Percentiles rank a stretch among this genome's conserved stretches.
Conservation (phyloP, 2,329 filamentous ascomycete genomes). For the Colletotrichum endophyticum region DNA sequence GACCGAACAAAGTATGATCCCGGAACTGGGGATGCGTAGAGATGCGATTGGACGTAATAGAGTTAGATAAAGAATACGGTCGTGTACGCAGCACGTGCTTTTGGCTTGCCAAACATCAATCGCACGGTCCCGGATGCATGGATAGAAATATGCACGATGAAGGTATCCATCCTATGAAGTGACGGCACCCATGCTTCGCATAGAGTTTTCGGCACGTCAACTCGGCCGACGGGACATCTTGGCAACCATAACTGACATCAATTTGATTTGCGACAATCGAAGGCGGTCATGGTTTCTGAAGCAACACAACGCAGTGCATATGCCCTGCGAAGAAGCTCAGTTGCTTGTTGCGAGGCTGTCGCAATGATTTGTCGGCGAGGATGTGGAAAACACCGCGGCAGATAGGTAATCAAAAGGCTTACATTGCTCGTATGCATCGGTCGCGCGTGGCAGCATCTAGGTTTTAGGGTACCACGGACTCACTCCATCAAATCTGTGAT, state of each 20-base stretch:
- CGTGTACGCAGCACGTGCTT: background rate
- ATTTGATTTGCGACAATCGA: background rate
- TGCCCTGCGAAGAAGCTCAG: background rate
- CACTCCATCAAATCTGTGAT: background rate
- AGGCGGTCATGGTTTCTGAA: background rate
- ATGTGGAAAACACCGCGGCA: background rate
- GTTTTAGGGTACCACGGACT: fast-evolving
- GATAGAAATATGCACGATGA: background rate
- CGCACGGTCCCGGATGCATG: background rate
- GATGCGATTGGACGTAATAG: background rate
- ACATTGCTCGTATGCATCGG: background rate
- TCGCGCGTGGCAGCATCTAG: background rate
- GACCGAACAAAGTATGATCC: background rate
- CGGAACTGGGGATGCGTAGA: background rate
- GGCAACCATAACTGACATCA: background rate
- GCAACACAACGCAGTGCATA: background rate
- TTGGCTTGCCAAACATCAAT: background rate
- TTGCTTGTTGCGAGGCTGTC: background rate
- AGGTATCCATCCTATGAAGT: background rate
- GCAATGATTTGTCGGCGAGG: background rate
- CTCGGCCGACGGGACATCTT: background rate
- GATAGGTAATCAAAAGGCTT: background rate
- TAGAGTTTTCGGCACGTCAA: background rate
- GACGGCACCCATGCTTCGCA: background rate
- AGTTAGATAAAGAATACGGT: background rate